Percentiles rank a stretch among this genome's conserved stretches.
Evolutionary conservation across 306 rosid genomes (phyloP).

Genomic region (Adenanthera pavonina): DNA sequence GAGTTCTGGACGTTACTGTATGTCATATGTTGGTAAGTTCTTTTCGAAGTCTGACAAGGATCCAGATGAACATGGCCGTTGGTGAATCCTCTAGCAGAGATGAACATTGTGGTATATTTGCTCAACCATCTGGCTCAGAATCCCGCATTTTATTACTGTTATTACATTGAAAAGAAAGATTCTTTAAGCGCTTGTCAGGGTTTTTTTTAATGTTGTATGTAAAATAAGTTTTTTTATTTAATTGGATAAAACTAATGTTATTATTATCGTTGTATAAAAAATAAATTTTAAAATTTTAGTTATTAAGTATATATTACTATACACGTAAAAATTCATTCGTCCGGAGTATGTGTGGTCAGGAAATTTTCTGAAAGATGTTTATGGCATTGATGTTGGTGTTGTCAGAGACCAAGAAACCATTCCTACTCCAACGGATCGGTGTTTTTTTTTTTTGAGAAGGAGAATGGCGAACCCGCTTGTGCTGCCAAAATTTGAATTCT

Average conservation of each 20-base stretch:
- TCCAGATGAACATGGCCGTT: background rate
- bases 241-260: too few species aligned
- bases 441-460: background rate
- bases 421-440: constrained; percentile 27
- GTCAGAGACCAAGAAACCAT: background rate
- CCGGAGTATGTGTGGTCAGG: background rate
- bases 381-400: background rate
- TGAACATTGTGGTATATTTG: background rate
- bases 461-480: constrained; percentile 20
- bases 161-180: too few species aligned
- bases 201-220: too few species aligned
- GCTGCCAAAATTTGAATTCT: constrained; percentile 62
- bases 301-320: background rate
- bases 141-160: background rate
- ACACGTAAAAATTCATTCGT: background rate
- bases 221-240: too few species aligned
- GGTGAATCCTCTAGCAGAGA: background rate
- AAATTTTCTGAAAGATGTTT: background rate
- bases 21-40: background rate
- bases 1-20: background rate
- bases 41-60: background rate
- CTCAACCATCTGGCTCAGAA: background rate
- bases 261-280: too few species aligned
- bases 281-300: too few species aligned
- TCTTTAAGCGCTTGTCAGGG: too few species aligned